Base-by-base conservation (phyloP, 768 basidiomycete genomes). In the Tricholoma bakamatsutake region DNA sequence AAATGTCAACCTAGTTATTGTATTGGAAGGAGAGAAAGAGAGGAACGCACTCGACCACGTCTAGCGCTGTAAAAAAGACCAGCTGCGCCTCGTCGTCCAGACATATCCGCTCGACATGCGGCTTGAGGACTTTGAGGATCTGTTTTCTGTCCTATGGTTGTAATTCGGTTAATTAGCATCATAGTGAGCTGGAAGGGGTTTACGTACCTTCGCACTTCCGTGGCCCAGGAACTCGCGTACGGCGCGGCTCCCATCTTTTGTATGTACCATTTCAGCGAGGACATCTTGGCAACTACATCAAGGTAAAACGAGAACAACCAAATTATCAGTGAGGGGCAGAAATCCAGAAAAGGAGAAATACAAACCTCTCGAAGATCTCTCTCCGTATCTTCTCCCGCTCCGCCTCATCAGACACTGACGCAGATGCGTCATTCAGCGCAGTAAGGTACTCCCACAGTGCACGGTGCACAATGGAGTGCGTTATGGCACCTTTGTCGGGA, bases 261-360 rank as follows among this genome's bases (percentile, higher is more conserved):
- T 98, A 64, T 98, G 94, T 0, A 94, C 91, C 80, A 96, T 90
- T 66, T 97, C 94, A 0, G 93, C 87, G 6, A 96, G 74, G 17
- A 87, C 79, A 40, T 96, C 93, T 59, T 91, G 85, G 62, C 88
- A 90, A 50, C 90, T 92, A 58, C 30, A 58, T 31, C 6, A 21
- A 9, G 9, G 18, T 7, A 12, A 27, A 27, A 10, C 10, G 11
- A 27, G 18, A 18, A 27, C 3, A 24, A 24, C 21, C 21, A 24
- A 24, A 24, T 3, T 1, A 24, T 24, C 21, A 24, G n/a, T 0
- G 9, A 30, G 13, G 27, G 42, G 8, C 37, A 40, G 5, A 40
- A 17, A 40, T 18, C n/a, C 24, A 8, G 17, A 45, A 45, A 24
- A 13, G 27, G 1, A 5, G 24, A 45, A 24, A 10, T 27, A 1